Percentiles rank a stretch among this genome's conserved stretches.
These are phyloP conservation scores for Benincasa hispida DNA, from an alignment of 306 rosid genomes.

Conservation along the genomic window DNA sequence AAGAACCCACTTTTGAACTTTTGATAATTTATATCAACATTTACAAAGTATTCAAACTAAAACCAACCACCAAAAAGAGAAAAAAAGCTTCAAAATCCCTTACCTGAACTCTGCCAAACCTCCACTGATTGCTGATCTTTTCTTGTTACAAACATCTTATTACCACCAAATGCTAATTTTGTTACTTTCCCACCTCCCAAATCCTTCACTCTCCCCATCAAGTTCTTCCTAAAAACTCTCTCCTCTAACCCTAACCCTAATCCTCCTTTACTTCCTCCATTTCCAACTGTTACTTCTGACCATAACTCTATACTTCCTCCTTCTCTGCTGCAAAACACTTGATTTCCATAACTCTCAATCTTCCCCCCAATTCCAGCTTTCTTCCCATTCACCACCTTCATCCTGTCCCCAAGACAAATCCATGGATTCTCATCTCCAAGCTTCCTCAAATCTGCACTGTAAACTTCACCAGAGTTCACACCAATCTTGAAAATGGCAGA, in stretches of 20 bases:
- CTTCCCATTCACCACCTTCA: conserved; percentile 44
- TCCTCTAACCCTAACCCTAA: conserved; percentile 7
- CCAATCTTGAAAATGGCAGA: conserved; percentile 71
- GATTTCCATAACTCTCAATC: conserved; percentile 69
- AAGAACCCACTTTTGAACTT: no score
- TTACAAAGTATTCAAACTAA: no score
- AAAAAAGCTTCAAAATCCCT: conserved; percentile 26
- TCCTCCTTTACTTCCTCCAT: conserved; percentile 6
- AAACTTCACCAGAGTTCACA: conserved; percentile 58
- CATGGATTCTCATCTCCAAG: conserved; percentile 45
- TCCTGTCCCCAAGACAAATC: conserved; percentile 58
- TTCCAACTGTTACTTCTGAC: conserved; percentile 61
- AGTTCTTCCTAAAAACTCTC: conserved; percentile 24
- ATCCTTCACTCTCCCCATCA: conserved; percentile 70
- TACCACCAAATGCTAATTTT: conserved; percentile 67
- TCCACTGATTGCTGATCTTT: conserved; percentile 73
- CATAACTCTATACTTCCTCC: conserved; percentile 72
- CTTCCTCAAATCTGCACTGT: conserved; percentile 47
- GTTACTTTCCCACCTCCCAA: conserved; percentile 60
- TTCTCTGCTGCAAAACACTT: conserved; percentile 66
- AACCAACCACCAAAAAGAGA: no score
- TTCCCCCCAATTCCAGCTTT: conserved; percentile 76
- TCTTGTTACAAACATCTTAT: conserved; percentile 74
- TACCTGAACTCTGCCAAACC: conserved; percentile 75
- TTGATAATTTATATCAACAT: no score